Conservation (phyloP, 441 rosid species). For the Euphorbia corollata region DNA sequence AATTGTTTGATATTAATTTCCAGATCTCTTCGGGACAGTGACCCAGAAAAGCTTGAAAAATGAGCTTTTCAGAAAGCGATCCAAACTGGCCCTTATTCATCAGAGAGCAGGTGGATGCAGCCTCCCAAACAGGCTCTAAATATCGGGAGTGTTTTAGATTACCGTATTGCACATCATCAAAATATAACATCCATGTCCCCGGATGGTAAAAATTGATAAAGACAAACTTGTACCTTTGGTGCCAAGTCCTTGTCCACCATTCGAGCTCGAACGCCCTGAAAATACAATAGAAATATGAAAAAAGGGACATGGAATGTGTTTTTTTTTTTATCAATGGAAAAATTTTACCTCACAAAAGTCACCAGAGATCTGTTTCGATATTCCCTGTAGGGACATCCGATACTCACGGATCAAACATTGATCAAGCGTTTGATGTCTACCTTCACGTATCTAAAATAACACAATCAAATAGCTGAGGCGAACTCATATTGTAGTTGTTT, state of each 20-base stretch:
- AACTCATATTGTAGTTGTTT: background rate
- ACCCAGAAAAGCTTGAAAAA: too few species aligned
- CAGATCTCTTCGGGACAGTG: too few species aligned
- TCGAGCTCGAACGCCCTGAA: constrained; percentile 78
- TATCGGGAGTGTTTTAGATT: background rate
- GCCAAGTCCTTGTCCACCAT: constrained; percentile 68
- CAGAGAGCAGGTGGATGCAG: too few species aligned
- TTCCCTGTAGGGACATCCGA: constrained; percentile 69
- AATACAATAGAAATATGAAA: constrained; percentile 7
- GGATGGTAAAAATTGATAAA: background rate
- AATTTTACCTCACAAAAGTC: constrained; percentile 65
- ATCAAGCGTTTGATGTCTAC: constrained; percentile 69
- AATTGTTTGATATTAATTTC: too few species aligned
- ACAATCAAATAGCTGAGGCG: constrained; percentile 12
- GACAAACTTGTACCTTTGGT: constrained; percentile 46
- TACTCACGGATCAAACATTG: constrained; percentile 79
- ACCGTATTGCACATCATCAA: background rate
- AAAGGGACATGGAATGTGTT: background rate
- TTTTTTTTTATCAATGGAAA: background rate
- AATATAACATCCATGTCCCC: background rate
- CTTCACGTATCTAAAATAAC: constrained; percentile 69
- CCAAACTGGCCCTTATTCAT: too few species aligned
- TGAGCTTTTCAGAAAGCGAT: too few species aligned
- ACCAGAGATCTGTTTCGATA: constrained; percentile 40
- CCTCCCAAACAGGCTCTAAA: background rate